These are phyloP conservation scores for Cryphonectria radicalis DNA, from an alignment of 2,329 filamentous ascomycete species.

Conservation along the genomic window DNA sequence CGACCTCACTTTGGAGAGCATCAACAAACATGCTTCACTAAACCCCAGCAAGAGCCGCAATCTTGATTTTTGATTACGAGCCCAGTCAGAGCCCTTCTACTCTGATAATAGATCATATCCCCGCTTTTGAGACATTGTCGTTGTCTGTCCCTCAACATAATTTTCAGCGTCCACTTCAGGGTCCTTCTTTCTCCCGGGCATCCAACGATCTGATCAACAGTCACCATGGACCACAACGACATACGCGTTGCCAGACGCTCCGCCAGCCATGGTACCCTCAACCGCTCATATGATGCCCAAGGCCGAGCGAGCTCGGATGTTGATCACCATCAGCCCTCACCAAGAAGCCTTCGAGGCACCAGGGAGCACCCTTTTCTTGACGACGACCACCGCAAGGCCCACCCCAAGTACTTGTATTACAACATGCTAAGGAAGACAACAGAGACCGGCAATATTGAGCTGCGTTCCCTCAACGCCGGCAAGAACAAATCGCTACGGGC, in stretches of 20 bases:
- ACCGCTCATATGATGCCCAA: slow-evolving; percentile 39
- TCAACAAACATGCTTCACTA: slow-evolving; percentile 19
- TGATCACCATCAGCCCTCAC: slow-evolving; percentile 32
- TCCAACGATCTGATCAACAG: not conserved
- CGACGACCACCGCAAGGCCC: slow-evolving; percentile 42
- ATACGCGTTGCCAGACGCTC: slow-evolving; percentile 38
- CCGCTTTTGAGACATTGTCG: slow-evolving; percentile 20
- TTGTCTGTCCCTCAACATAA: slow-evolving; percentile 22
- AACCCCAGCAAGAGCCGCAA: slow-evolving; percentile 11
- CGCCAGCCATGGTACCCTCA: slow-evolving; percentile 47
- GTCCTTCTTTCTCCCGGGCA: not conserved
- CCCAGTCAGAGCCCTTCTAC: not conserved
- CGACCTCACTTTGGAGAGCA: slow-evolving; percentile 12
- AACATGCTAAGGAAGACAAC: slow-evolving; percentile 70
- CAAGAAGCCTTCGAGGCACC: slow-evolving; percentile 48
- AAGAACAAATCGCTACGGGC: slow-evolving; percentile 41
- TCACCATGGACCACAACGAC: slow-evolving; percentile 32
- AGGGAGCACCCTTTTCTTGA: slow-evolving; percentile 48
- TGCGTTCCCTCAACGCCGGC: slow-evolving; percentile 64
- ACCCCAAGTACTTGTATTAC: slow-evolving; percentile 59
- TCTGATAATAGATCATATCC: slow-evolving; percentile 25
- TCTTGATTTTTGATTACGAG: slow-evolving; percentile 27
- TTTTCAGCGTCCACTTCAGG: slow-evolving; percentile 12
- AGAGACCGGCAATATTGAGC: slow-evolving; percentile 67
- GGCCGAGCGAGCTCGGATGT: slow-evolving; percentile 30